These are phyloP conservation scores for Kwoniella heveanensis DNA, from an alignment of 768 basidiomycete genomes.

Conservation along the genomic window DNA sequence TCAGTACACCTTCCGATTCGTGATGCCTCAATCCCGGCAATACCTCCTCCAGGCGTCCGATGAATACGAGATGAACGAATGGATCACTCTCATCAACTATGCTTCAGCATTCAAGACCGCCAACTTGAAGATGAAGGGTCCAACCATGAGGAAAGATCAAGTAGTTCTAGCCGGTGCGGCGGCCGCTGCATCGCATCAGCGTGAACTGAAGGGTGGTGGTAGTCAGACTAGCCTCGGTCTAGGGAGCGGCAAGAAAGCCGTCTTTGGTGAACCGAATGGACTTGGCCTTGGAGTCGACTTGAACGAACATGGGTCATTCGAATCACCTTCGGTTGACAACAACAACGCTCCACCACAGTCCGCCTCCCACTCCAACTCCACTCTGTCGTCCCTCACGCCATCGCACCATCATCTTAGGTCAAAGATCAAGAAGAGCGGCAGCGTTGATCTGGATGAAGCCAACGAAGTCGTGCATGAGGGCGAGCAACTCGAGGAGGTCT, in stretches of 20 bases:
- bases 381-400: too few species aligned
- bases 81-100: conserved; percentile 92
- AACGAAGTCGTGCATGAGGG: conserved; percentile 37
- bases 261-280: conserved; percentile 26
- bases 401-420: background rate
- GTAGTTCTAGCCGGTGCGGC: conserved; percentile 79
- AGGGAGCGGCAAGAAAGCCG: conserved; percentile 18
- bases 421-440: background rate
- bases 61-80: conserved; percentile 76
- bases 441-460: conserved; percentile 35
- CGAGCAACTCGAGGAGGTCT: conserved; percentile 65
- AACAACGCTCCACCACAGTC: background rate
- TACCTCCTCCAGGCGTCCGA: conserved; percentile 74
- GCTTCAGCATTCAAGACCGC: conserved; percentile 87
- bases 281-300: background rate
- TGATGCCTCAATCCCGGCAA: conserved; percentile 75
- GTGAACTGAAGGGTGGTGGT: conserved; percentile 45
- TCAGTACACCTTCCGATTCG: conserved; percentile 73
- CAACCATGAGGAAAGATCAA: conserved; percentile 69
- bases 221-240: background rate
- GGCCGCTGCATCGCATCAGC: conserved; percentile 79
- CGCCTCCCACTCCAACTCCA: background rate
- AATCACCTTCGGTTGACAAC: background rate
- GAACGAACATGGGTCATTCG: background rate
- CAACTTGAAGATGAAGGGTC: conserved; percentile 76